Conservation (phyloP, 2,329 filamentous ascomycete species). For the Elsinoe fawcettii region DNA sequence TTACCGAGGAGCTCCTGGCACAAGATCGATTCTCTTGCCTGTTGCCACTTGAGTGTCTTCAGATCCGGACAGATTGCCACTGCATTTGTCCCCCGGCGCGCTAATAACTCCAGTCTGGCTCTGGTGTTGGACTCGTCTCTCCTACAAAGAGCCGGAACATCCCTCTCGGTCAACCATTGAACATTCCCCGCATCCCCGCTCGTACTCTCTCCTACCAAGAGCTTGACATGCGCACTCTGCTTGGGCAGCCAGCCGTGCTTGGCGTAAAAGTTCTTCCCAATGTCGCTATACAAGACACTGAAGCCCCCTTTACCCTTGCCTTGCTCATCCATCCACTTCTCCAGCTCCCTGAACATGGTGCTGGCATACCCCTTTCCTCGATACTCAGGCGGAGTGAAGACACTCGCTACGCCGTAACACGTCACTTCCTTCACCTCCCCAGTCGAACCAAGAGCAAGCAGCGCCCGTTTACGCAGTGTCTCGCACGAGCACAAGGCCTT, state of each 20-base stretch:
- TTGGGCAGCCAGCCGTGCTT: constrained; percentile 20
- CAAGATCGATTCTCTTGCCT: constrained; percentile 74
- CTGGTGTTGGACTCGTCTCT: constrained; percentile 58
- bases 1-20: constrained; percentile 53
- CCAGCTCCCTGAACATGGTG: constrained; percentile 64
- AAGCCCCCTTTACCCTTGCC: constrained; percentile 45
- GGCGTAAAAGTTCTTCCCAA: constrained; percentile 70
- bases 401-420: constrained; percentile 68
- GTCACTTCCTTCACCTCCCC: constrained; percentile 49
- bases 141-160: constrained; percentile 55
- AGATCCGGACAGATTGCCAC: constrained; percentile 63
- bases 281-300: constrained; percentile 79
- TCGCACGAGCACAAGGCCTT: constrained; percentile 52
- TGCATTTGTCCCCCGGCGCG: constrained; percentile 37
- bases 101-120: constrained; percentile 35
- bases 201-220: constrained; percentile 39
- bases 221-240: constrained; percentile 53
- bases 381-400: constrained; percentile 61
- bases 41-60: constrained; percentile 66
- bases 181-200: constrained; percentile 15
- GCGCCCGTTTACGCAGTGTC: constrained; percentile 43
- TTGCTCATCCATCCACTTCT: constrained; percentile 42
- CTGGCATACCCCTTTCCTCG: constrained; percentile 69
- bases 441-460: constrained; percentile 32
- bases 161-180: constrained; percentile 46